A percentile compares a stretch with the other conserved stretches of the same genome.
These are phyloP conservation scores for Solanum appendiculatum DNA, from an alignment of 257 asterid species.

Conservation along the genomic window DNA sequence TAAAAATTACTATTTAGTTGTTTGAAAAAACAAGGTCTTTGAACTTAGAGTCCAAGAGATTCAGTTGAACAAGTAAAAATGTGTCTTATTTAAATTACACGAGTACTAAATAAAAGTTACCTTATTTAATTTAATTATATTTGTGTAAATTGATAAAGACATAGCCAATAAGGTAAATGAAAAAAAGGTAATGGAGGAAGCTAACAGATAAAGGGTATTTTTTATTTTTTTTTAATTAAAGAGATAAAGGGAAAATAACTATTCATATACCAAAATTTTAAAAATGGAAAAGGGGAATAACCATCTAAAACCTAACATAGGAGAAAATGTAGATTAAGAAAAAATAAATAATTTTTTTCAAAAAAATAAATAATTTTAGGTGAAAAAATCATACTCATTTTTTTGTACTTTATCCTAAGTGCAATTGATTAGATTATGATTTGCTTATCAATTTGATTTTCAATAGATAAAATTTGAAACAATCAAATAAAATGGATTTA, in stretches of 20 bases:
- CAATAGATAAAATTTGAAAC: background rate
- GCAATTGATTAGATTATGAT: background rate
- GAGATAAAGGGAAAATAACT: background rate
- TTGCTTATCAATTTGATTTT: background rate
- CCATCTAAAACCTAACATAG: background rate
- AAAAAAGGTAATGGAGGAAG: background rate
- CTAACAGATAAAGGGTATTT: background rate
- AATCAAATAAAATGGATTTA: no score
- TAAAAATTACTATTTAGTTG: background rate
- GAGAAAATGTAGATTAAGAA: background rate
- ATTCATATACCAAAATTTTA: background rate
- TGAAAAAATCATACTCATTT: background rate
- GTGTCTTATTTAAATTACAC: background rate
- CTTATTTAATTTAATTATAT: background rate
- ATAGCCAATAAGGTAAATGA: background rate
- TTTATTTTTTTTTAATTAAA: no score
- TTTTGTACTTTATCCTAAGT: background rate
- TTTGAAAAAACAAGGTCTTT: background rate
- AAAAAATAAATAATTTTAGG: background rate
- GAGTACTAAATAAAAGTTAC: background rate
- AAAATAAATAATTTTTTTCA: background rate
- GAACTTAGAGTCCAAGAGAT: background rate
- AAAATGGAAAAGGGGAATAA: background rate
- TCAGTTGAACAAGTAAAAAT: background rate
- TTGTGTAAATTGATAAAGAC: background rate